A percentile compares a stretch with the other conserved stretches of the same genome.
phyloP scores from a whole-genome alignment of 2,329 filamentous ascomycete genomes.

The Clonostachys chloroleuca region DNA sequence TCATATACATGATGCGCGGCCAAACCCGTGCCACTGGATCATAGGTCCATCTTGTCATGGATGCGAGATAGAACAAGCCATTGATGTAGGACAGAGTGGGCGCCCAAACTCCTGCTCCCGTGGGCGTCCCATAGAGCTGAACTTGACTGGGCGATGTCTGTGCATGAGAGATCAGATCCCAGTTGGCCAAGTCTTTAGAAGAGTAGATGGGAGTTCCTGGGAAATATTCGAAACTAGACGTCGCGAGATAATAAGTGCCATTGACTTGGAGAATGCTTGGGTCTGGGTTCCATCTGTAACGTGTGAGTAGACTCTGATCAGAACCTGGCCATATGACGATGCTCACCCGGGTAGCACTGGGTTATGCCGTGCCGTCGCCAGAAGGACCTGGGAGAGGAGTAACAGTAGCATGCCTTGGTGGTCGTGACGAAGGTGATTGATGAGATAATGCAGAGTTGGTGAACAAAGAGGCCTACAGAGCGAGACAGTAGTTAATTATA shows the following conservation, averaged over 20 bases:
- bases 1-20: slow-evolving; percentile 18
- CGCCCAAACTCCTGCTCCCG: slow-evolving; percentile 35
- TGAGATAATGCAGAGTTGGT: no score
- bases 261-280: slow-evolving; percentile 36
- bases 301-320: no score
- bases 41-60: slow-evolving; percentile 25
- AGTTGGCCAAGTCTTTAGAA: slow-evolving; percentile 44
- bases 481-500: no score
- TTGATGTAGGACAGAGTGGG: slow-evolving; percentile 35
- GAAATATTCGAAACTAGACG: slow-evolving; percentile 45
- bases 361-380: no score
- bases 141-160: slow-evolving; percentile 30
- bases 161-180: slow-evolving; percentile 27
- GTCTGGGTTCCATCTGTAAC: slow-evolving; percentile 36
- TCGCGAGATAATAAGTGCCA: slow-evolving; percentile 44
- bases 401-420: no score
- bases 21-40: slow-evolving; percentile 29
- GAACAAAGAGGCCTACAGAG: no score
- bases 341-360: no score
- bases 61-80: slow-evolving; percentile 32
- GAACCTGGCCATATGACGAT: no score
- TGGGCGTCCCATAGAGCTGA: slow-evolving; percentile 16
- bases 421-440: no score
- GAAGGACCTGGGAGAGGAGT: no score
- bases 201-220: slow-evolving; percentile 48